Percentiles rank a stretch among this genome's conserved stretches.
Conservation (phyloP, 2,329 filamentous ascomycete genomes). For the Ceratocystis eucalypticola region DNA sequence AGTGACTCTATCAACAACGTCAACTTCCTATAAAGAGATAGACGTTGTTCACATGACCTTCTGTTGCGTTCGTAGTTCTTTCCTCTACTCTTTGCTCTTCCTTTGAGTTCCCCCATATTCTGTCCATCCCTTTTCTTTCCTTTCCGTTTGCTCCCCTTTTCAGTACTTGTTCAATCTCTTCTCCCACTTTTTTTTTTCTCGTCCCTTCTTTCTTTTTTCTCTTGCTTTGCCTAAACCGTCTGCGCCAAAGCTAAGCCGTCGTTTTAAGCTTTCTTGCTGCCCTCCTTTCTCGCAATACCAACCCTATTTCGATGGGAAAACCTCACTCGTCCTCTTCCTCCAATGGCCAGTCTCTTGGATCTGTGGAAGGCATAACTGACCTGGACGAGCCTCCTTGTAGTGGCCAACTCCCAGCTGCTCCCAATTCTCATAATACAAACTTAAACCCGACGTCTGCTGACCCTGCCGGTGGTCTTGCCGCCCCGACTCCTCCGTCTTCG, state of each 20-base stretch:
- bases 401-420: conserved; percentile 16
- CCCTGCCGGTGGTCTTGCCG: neutral
- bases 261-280: conserved; percentile 8
- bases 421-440: neutral
- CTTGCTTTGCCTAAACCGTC: neutral
- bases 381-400: conserved; percentile 21
- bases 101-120: neutral
- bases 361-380: conserved; percentile 21
- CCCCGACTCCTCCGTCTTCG: neutral
- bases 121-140: neutral
- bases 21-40: conserved; percentile 2
- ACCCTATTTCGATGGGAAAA: conserved; percentile 21
- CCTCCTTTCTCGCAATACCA: conserved; percentile 5
- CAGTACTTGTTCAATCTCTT: neutral
- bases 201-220: neutral
- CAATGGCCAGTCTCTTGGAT: conserved; percentile 21
- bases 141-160: neutral
- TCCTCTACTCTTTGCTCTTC: neutral
- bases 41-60: conserved; percentile 1
- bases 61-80: neutral
- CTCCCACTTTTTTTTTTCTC: neutral
- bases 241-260: neutral
- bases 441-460: conserved; percentile 3
- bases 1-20: neutral
- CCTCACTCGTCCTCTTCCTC: conserved; percentile 19